These are phyloP conservation scores for Metarhizium sp. DNA, from an alignment of 2,329 filamentous ascomycete species.

Conservation along the genomic window DNA sequence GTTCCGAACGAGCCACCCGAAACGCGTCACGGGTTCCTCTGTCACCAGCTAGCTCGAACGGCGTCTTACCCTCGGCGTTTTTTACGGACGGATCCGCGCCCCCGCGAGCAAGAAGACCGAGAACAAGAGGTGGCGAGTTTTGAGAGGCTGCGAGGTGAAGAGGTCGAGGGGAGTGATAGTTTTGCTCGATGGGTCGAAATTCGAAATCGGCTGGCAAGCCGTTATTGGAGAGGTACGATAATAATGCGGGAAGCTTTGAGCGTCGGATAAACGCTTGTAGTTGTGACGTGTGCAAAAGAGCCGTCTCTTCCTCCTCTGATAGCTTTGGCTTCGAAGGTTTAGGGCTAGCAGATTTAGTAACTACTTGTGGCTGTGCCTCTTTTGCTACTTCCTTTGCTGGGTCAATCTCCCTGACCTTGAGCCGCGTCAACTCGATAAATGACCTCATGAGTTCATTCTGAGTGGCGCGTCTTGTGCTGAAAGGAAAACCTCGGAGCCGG, in stretches of 20 bases:
- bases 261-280: conserved; percentile 80
- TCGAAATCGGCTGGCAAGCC: conserved; percentile 59
- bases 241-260: conserved; percentile 77
- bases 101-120: conserved; percentile 65
- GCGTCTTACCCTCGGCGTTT: conserved; percentile 70
- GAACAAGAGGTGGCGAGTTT: conserved; percentile 68
- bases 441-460: conserved; percentile 90
- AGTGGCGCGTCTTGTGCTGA: conserved; percentile 83
- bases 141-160: conserved; percentile 80
- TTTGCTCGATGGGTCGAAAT: conserved; percentile 63
- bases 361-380: conserved; percentile 28
- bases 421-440: conserved; percentile 85
- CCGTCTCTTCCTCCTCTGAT: conserved; percentile 75
- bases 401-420: conserved; percentile 75
- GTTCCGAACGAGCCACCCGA: conserved; percentile 71
- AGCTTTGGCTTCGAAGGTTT: conserved; percentile 55
- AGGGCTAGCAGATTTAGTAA: conserved; percentile 25
- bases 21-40: conserved; percentile 83
- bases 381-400: conserved; percentile 45
- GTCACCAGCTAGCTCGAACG: conserved; percentile 84
- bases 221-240: conserved; percentile 77
- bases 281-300: conserved; percentile 76
- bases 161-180: conserved; percentile 72
- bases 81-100: conserved; percentile 61
- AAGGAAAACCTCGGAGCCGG: conserved; percentile 79